Evolutionary conservation across 2,329 filamentous ascomycete species (phyloP).

Genomic region (Orbilia brochopaga): DNA sequence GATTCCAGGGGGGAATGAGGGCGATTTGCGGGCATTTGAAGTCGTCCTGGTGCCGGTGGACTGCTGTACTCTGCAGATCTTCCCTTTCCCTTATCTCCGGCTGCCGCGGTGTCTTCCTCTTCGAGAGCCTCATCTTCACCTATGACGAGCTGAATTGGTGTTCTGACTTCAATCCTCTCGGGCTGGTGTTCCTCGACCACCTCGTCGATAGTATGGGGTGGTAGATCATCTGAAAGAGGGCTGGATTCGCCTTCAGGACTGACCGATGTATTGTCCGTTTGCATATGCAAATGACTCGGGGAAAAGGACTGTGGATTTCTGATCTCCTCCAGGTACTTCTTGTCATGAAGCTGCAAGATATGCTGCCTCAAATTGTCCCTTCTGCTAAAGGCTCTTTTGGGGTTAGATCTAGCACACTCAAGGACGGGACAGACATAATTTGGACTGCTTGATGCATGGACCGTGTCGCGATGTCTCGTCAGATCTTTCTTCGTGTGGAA

Average conservation of each 20-base stretch:
- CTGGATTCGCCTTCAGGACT: conserved; percentile 38
- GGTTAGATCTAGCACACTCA: conserved; percentile 39
- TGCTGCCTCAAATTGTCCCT: conserved; percentile 43
- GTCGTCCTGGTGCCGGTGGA: conserved; percentile 13
- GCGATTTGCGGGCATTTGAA: conserved; percentile 6
- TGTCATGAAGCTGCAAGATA: conserved; percentile 45
- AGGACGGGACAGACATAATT: conserved; percentile 40
- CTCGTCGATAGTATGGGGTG: conserved; percentile 31
- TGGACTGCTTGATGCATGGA: conserved; percentile 32
- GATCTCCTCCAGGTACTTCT: conserved; percentile 32
- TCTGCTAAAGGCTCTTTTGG: conserved; percentile 30
- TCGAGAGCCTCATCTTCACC: conserved; percentile 22
- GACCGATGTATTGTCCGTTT: conserved; percentile 20
- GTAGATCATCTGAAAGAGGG: conserved; percentile 28
- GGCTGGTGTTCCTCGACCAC: conserved; percentile 27
- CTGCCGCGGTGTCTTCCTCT: conserved; percentile 9
- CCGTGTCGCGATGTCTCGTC: conserved; percentile 41
- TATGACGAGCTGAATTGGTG: conserved; percentile 18
- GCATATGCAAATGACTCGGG: conserved; percentile 18
- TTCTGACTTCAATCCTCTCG: conserved; percentile 35
- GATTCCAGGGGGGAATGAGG: conserved; percentile 20
- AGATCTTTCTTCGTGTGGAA: conserved; percentile 49
- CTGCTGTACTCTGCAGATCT: conserved; percentile 13
- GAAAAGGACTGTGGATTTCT: conserved; percentile 23
- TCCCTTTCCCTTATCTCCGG: conserved; percentile 21